Base-by-base conservation (phyloP, 352 stramenopile genomes). In the Phytophthora pini region DNA sequence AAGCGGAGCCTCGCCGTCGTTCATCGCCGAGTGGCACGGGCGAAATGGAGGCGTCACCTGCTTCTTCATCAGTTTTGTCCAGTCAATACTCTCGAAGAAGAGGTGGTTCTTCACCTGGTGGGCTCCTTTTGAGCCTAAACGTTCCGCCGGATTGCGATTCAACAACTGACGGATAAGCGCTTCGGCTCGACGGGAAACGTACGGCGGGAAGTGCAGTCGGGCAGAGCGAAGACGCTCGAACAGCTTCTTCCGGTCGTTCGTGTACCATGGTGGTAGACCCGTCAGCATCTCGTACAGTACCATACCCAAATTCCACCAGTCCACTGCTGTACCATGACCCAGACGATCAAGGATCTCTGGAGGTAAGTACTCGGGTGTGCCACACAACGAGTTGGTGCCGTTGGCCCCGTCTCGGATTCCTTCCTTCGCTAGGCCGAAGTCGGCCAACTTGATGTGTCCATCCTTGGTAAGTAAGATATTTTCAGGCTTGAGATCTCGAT, bases 261-360 rank as follows among this genome's bases (percentile, higher is more conserved):
- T 96, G 72, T 97, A 97, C 88, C 88, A 96, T 8, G 86, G 89
- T 7, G 88, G 88, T 9, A 96, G 45, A 1, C 89, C 89, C 32
- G 85, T 93, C 5, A 93, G 76, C 85, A 93, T 93, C 50, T 93
- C 85, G 54, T 92, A 93, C 27, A 93, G 22, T 22, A 93, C 80
- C 84, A 91, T 91, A 51, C 84, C 86, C 7, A 96, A 54, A 45
- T 91, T 94, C 94, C 94, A 98, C 93, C 94, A 98, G 61, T 98
- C 94, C 27, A 98, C 92, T 17, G 92, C 90, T 27, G 91, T 97
- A 44, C 93, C 93, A 63, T 98, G 80, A 2, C 84, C 85, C 11
- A 88, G 53, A 10, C 82, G 82, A 53, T 94, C 79, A 2, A 94
- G 65, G 29, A 97, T 92, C 74, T 97, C 90, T 1, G 90, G 90